Percentiles rank a stretch among this genome's conserved stretches.
phyloP scores from a whole-genome alignment of 73 alveolate species.

The Blepharisma stoltei region DNA sequence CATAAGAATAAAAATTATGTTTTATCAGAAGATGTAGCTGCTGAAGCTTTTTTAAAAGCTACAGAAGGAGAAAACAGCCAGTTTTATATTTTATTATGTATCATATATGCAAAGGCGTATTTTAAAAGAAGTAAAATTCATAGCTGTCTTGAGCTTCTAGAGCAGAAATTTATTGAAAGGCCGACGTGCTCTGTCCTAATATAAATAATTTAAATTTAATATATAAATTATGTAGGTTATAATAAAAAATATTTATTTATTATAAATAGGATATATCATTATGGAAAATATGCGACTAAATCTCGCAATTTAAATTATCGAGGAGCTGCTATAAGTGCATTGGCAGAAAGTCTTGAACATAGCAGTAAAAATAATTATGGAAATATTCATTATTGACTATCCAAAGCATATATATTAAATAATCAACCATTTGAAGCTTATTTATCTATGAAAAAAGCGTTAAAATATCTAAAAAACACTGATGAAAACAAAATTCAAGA shows the following conservation, averaged over 20 bases:
- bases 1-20: neutral
- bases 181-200: neutral
- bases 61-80: neutral
- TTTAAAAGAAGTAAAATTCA: neutral
- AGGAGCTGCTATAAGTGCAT: neutral
- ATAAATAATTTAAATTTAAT: no score
- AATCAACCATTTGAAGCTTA: neutral
- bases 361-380: neutral
- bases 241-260: no score
- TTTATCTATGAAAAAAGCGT: neutral
- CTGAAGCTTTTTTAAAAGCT: conserved; percentile 8
- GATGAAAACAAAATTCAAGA: neutral
- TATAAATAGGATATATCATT: no score
- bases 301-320: neutral
- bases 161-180: neutral
- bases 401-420: neutral
- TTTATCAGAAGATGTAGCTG: neutral
- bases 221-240: no score
- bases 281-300: neutral
- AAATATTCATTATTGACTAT: neutral
- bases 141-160: neutral
- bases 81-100: neutral
- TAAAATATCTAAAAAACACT: neutral
- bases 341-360: neutral
- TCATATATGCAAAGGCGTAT: neutral